Evolutionary conservation across 495 filamentous ascomycete species (phyloP), one percentile per base, ranked within the genome.

Genomic region (Penicillium cosmopolitanum): DNA sequence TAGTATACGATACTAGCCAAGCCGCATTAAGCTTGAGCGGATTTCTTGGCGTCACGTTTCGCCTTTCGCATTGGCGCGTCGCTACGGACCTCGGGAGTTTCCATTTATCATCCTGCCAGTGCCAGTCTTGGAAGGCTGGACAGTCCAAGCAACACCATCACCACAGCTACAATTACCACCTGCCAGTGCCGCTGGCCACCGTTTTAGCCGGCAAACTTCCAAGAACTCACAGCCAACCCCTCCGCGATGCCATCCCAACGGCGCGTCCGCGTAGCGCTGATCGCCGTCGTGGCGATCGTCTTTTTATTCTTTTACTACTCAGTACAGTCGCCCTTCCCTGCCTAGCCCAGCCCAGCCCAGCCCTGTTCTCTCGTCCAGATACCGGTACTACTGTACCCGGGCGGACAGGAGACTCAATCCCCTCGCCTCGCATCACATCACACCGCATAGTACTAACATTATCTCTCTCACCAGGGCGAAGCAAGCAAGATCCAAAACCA

Each of bases 221-320:
- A 23, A 23, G 2, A 23, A 23, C 2, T 23, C 28, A 31, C 28
- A 31, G 28, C 28, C 23, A 23, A 23, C 1, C 23, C 23, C 28
- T 9, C 28, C 28, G 8, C 28, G 44, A 93, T 96, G 91, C 84
- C 86, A 65, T 90, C 90, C 1, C 81, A 81, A 65, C 83, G 91
- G 57, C 85, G 90, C 54, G 58, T 90, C 43, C 85, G 85, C 54
- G 71, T 85, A 38, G 70, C 83, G 33, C 73, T 86, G 51, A 63
- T 91, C 56, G 77, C 82, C 10, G 52, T 61, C 25, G 33, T 48
- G 18, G 46, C 23, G 56, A 72, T 79, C 47, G 66, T 90, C 40
- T 73, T 89, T 55, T 73, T 82, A 56, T 76, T 84, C 19, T 76
- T 90, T 46, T 90, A 90, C 72, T 82, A 87, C 64, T 85, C 85